Evolutionary conservation across 1,284 basidiomycete genomes (phyloP), one percentile per base, ranked within the genome.

Genomic region (Fomitopsis schrenkii): DNA sequence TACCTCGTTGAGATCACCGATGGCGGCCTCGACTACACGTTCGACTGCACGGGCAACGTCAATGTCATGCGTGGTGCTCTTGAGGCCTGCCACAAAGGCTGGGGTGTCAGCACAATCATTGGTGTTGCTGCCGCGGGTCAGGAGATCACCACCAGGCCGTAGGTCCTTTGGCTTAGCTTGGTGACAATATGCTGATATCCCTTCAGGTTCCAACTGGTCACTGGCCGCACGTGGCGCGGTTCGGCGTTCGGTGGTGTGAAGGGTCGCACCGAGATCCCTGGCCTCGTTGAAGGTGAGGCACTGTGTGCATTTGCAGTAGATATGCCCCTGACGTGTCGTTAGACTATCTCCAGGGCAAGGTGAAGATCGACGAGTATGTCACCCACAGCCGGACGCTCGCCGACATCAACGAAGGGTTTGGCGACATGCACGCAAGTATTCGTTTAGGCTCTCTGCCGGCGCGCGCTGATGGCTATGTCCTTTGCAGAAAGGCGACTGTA

Each of bases 201-300:
- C 28, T 38, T 61, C 64, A 93, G 91, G 60, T 95, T 95, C 88
- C 83, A 87, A 73, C 79, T 86, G 52, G 84, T 70, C 35, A 99
- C 97, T 58, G 97, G 97, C 61, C 89, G 97, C 64, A 91, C 88
- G 60, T 98, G 97, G 97, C 90, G 95, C 72, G 97, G 97, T 52
- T 84, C 86, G 48, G 97, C 97, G 0, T 99, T 99, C 70, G 97
- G 97, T 66, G 97, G 97, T 64, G 96, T 99, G 67, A 99, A 98
- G 80, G 97, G 97, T 48, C 87, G 97, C 62, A 95, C 95, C 42
- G 96, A 98, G 77, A 80, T 97, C 52, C 94, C 94, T 46, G 92
- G 91, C 19, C 86, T 97, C 52, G 93, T 97, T 17, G 86, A 94
- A 72, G 91, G 91, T 83, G 63, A 64, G 70, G 46, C 53, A 57